These are phyloP conservation scores for Syncephalastrum monosporum DNA, from an alignment of 371 early-diverging fungal species.

Conservation along the genomic window DNA sequence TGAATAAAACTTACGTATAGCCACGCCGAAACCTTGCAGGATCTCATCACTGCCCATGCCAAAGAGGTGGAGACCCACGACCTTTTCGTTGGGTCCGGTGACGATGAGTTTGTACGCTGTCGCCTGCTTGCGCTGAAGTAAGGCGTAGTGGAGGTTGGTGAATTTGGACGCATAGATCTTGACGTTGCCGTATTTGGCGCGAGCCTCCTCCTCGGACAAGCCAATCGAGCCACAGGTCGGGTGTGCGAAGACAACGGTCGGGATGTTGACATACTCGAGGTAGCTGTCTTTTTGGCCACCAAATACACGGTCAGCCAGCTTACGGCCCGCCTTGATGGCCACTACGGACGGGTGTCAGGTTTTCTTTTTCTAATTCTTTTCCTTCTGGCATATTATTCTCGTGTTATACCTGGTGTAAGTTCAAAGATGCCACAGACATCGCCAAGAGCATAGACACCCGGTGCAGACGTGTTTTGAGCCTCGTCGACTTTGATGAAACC, in stretches of 20 bases:
- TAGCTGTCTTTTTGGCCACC: conserved; percentile 62
- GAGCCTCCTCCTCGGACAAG: conserved; percentile 84
- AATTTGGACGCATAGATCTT: conserved; percentile 87
- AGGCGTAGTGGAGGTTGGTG: conserved; percentile 88
- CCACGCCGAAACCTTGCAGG: conserved; percentile 61
- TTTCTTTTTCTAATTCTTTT: neutral
- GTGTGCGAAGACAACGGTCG: conserved; percentile 97
- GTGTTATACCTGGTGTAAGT: conserved; percentile 83
- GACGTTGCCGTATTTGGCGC: conserved; percentile 71
- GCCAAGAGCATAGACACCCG: conserved; percentile 87
- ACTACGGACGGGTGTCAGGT: conserved; percentile 30
- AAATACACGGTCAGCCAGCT: conserved; percentile 90
- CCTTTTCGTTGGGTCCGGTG: conserved; percentile 84
- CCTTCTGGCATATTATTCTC: neutral
- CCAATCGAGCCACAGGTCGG: conserved; percentile 92
- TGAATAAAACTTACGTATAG: no score
- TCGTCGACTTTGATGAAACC: conserved; percentile 83
- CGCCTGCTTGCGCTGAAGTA: conserved; percentile 85
- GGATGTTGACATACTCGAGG: conserved; percentile 92
- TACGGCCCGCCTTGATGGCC: conserved; percentile 95
- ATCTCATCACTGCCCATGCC: conserved; percentile 95
- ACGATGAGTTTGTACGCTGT: conserved; percentile 91
- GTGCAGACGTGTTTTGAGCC: conserved; percentile 80
- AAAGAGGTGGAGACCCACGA: conserved; percentile 95
- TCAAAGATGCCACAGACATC: conserved; percentile 91